Base-by-base conservation (phyloP, 2,329 filamentous ascomycete species). In the Alternaria incomplexa region DNA sequence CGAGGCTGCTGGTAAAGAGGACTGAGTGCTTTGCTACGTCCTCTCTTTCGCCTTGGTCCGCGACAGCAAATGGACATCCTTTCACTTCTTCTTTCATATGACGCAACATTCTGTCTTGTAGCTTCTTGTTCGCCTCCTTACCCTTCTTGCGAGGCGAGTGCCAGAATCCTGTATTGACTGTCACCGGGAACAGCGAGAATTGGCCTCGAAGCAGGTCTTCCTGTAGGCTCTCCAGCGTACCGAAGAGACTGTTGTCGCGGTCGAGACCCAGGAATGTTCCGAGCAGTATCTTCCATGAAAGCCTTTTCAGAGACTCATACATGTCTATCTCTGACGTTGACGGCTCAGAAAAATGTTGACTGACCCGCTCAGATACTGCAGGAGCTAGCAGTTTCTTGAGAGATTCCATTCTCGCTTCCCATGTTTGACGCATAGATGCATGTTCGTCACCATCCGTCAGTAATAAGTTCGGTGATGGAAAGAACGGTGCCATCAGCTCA, bases 241-340 rank as follows among this genome's bases (percentile, higher is more conserved):
- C 48, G n/a, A 36, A 52, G 6, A 52, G n/a, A 20, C 13, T 20
- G 48, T 30, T 15, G 11, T 36, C 28, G 13, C 28, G 25, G n/a
- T 32, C 48, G n/a, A 52, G 48, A 26, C 25, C 48, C 28, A 52
- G 28, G 17, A 52, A 52, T 13, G 26, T 36, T 20, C 48, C 48
- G 26, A 52, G 48, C n/a, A 52, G 26, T n/a, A 52, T 52, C 28
- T 52, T 52, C 48, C 48, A 52, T 22, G 48, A 52, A 30, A 52
- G 48, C n/a, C n/a, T 52, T 17, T 52, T 52, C 17, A 52, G 13
- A 22, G 48, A 52, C 17, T 52, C 48, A 26, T 52, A 52, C 28
- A 52, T 20, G 25, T 52, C 48, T 17, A 32, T 52, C 12, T 11
- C 28, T 10, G 48, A 52, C 9, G 26, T 20, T 22, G 48, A 52